These are phyloP conservation scores for Trichoderma sp. DNA, from an alignment of 2,329 filamentous ascomycete species.

Conservation along the genomic window DNA sequence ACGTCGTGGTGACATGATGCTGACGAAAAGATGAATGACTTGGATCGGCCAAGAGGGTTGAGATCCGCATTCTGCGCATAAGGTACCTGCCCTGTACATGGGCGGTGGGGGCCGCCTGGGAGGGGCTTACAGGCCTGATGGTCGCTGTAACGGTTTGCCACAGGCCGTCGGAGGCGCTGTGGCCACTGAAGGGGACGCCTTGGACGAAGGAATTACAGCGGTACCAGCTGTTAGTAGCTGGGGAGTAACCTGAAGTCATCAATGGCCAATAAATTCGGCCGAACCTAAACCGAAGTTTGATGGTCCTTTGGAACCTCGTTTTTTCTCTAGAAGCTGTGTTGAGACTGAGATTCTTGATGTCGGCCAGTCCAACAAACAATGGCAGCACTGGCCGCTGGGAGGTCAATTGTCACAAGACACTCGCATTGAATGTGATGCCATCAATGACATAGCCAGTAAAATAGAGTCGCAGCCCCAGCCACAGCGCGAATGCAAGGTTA, in stretches of 20 bases:
- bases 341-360: neutral
- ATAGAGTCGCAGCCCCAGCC: neutral
- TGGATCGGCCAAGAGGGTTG: neutral
- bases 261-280: neutral
- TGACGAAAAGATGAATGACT: conserved; percentile 7
- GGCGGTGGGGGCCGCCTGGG: neutral
- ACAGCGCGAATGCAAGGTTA: conserved; percentile 18
- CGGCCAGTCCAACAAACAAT: neutral
- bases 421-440: neutral
- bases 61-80: conserved; percentile 10
- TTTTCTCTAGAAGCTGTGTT: neutral
- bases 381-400: neutral
- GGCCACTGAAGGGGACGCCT: neutral
- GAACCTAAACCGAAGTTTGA: neutral
- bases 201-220: neutral
- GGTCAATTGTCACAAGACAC: neutral
- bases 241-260: neutral
- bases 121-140: neutral
- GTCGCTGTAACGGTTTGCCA: neutral
- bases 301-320: neutral
- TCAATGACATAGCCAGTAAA: neutral
- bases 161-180: neutral
- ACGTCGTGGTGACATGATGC: conserved; percentile 14
- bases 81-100: conserved; percentile 2
- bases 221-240: neutral